phyloP scores from a whole-genome alignment of 169 alveolate species.

The Eimeria maxima region DNA sequence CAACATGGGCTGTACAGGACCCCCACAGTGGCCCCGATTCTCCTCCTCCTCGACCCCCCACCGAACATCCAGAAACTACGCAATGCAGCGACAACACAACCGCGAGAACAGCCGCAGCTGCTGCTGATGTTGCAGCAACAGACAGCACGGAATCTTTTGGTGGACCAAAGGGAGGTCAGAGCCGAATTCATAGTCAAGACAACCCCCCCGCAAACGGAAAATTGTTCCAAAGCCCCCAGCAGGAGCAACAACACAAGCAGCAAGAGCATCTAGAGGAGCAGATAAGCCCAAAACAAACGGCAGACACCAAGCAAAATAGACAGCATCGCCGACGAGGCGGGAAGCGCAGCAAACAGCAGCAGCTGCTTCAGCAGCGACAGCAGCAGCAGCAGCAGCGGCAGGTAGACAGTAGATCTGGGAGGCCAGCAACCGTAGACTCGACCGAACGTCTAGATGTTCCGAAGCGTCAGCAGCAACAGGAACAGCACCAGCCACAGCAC shows the following conservation, averaged over 20 bases:
- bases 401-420: neutral
- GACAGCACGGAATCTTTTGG: neutral
- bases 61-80: neutral
- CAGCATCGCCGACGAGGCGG: neutral
- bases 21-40: neutral
- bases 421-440: neutral
- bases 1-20: neutral
- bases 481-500: conserved; percentile 41
- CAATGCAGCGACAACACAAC: neutral
- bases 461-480: conserved; percentile 35
- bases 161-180: neutral
- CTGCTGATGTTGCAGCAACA: conserved; percentile 21
- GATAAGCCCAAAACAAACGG: neutral
- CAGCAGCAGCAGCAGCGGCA: conserved; percentile 59
- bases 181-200: neutral
- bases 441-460: conserved; percentile 1
- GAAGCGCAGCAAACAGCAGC: conserved; percentile 10
- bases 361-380: conserved; percentile 45
- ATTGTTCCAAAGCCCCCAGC: neutral
- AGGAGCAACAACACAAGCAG: neutral
- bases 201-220: neutral
- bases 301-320: neutral
- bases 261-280: neutral
- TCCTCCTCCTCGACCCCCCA: neutral
- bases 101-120: neutral